phyloP scores from a whole-genome alignment of 208 protist genomes.

The Leishmania lainsoni region DNA sequence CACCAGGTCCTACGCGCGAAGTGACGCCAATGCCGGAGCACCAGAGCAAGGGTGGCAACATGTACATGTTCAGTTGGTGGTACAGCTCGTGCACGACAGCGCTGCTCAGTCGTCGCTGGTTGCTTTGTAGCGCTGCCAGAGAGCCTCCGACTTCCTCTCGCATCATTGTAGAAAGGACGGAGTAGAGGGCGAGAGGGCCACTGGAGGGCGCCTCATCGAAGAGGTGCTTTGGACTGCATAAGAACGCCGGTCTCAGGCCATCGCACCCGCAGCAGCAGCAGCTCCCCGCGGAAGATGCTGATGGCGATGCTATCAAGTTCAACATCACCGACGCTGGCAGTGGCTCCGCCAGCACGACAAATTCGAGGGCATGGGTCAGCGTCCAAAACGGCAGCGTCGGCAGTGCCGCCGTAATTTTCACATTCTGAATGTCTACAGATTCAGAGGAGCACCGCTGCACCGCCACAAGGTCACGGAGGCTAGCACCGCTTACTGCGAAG shows the following conservation, averaged over 20 bases:
- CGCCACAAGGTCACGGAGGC: conserved; percentile 33
- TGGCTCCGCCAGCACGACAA: conserved; percentile 51
- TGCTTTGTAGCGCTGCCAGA: conserved; percentile 19
- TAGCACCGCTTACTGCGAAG: conserved; percentile 27
- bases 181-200: conserved; percentile 23
- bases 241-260: conserved; percentile 21
- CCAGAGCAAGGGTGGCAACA: conserved; percentile 56
- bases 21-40: conserved; percentile 24
- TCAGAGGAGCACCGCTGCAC: conserved; percentile 12
- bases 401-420: conserved; percentile 20
- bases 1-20: background rate
- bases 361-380: conserved; percentile 44
- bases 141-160: conserved; percentile 15
- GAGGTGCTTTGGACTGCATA: conserved; percentile 38
- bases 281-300: background rate
- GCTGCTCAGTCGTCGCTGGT: conserved; percentile 60
- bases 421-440: conserved; percentile 18
- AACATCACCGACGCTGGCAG: conserved; percentile 24
- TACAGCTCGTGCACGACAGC: conserved; percentile 78
- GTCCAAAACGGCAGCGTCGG: conserved; percentile 48
- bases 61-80: conserved; percentile 54
- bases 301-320: background rate
- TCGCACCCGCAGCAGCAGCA: conserved; percentile 27
- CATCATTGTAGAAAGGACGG: conserved; percentile 10
- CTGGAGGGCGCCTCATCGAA: conserved; percentile 26